Evolutionary conservation across 169 alveolate species (phyloP).

Genomic region (Theileria orientalis): DNA sequence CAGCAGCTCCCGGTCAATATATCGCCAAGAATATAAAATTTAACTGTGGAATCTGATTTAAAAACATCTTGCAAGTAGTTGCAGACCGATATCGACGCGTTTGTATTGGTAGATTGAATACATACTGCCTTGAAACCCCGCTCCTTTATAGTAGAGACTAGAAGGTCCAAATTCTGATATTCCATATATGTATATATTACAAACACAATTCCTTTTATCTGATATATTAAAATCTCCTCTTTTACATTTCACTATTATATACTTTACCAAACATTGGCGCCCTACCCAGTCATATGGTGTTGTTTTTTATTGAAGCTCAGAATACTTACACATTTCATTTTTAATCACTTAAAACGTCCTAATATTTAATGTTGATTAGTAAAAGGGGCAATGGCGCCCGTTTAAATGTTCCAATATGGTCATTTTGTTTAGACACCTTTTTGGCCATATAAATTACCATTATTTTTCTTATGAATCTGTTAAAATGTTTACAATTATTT

Average conservation of each 20-base stretch:
- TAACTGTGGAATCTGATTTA: not conserved
- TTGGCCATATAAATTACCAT: too few relatives aligned
- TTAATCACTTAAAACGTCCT: not conserved
- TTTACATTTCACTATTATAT: not conserved
- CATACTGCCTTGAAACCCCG: constrained; percentile 22
- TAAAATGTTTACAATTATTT: not conserved
- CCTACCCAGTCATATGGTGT: not conserved
- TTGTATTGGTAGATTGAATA: constrained; percentile 51
- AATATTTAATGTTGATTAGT: not conserved
- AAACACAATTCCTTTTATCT: not conserved
- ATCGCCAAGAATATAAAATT: constrained; percentile 58
- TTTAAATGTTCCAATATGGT: too few relatives aligned
- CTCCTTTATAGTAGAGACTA: constrained; percentile 7
- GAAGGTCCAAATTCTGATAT: not conserved
- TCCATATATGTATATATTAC: not conserved
- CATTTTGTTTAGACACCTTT: too few relatives aligned
- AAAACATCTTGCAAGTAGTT: constrained; percentile 12
- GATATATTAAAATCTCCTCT: too few relatives aligned
- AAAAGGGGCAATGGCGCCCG: too few relatives aligned
- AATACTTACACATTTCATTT: not conserved
- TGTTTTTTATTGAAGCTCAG: not conserved
- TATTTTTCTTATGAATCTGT: too few relatives aligned
- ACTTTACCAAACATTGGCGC: not conserved
- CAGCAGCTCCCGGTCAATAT: constrained; percentile 57
- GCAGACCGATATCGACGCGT: constrained; percentile 36